Evolutionary conservation across 2,329 filamentous ascomycete genomes (phyloP).

Genomic region (Aspergillus sp.): DNA sequence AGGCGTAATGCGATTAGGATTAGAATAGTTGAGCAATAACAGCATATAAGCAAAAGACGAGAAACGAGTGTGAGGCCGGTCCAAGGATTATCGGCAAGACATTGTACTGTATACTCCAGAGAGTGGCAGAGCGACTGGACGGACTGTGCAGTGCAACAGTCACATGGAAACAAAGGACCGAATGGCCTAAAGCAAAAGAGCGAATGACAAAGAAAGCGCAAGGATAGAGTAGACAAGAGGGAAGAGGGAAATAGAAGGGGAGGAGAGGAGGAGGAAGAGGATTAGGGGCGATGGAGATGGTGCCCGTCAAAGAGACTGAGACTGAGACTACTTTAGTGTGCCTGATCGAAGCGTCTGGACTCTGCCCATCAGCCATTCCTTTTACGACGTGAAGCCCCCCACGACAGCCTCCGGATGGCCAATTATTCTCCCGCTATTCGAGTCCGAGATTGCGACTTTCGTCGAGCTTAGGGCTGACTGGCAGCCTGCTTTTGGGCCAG

Average conservation of each 20-base stretch:
- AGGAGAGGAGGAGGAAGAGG: background rate
- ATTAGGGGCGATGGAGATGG: background rate
- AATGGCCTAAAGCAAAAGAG: background rate
- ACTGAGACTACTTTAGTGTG: constrained; percentile 3
- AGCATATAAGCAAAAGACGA: background rate
- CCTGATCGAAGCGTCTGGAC: constrained; percentile 13
- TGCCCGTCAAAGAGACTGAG: background rate
- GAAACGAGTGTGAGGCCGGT: background rate
- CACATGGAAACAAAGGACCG: background rate
- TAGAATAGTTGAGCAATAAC: background rate
- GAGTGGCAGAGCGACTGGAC: constrained; percentile 1
- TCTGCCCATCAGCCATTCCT: constrained; percentile 1
- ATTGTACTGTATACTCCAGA: constrained; percentile 2
- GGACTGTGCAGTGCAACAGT: background rate
- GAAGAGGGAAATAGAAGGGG: background rate
- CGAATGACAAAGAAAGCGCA: background rate
- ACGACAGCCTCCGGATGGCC: background rate
- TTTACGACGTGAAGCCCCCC: background rate
- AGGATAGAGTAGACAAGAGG: background rate
- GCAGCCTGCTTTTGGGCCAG: background rate
- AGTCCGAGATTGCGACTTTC: background rate
- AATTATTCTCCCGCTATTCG: background rate
- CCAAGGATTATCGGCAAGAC: background rate
- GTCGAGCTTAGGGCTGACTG: background rate
- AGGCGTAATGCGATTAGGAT: background rate